A percentile compares a stretch with the other conserved stretches of the same genome.
These are phyloP conservation scores for Neurospora sp. DNA, from an alignment of 495 filamentous ascomycete genomes.

Conservation along the genomic window DNA sequence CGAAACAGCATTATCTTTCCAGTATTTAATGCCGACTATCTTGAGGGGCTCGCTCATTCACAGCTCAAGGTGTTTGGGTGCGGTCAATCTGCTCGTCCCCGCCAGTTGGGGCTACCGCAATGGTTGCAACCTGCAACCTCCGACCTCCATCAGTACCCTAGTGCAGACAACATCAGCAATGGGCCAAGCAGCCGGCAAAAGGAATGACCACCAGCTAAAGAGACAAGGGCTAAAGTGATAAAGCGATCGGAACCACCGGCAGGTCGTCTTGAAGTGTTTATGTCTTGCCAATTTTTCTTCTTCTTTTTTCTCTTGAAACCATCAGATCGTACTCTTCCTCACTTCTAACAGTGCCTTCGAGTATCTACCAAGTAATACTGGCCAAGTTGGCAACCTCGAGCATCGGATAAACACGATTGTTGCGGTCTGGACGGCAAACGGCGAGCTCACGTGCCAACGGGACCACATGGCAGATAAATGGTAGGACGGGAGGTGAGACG, in stretches of 20 bases:
- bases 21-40: not conserved
- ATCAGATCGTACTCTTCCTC: not conserved
- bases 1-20: not conserved
- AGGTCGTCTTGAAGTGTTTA: no score
- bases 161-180: no score
- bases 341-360: not conserved
- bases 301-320: no score
- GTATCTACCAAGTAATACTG: not conserved
- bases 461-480: not conserved
- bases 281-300: no score
- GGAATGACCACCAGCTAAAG: no score
- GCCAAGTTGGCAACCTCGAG: not conserved
- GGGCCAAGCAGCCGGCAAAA: not conserved
- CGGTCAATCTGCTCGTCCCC: not conserved
- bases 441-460: not conserved
- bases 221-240: no score
- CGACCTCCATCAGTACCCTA: no score
- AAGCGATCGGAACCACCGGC: no score
- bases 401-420: not conserved
- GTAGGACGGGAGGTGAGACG: not conserved
- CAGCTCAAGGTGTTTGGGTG: not conserved
- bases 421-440: not conserved
- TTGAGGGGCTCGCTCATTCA: not conserved
- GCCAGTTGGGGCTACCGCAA: not conserved
- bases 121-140: no score